Evolutionary conservation across 2,329 filamentous ascomycete genomes (phyloP).

Genomic region (Nemania abortiva): DNA sequence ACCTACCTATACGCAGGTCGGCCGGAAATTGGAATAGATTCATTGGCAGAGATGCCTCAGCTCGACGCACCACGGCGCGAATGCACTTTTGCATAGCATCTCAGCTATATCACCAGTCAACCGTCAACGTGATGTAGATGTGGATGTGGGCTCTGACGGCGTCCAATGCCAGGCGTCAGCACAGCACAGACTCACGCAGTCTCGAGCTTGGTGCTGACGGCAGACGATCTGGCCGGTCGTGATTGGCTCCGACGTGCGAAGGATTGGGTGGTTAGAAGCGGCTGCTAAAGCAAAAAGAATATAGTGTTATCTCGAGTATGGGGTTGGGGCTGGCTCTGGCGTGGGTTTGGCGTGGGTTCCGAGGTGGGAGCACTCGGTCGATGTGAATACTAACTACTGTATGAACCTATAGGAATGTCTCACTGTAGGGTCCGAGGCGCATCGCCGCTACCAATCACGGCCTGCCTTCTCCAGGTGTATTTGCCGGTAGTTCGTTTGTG

Average conservation of each 20-base stretch:
- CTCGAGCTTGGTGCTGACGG: slow-evolving; percentile 29
- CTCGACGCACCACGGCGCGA: slow-evolving; percentile 35
- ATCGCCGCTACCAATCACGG: background rate
- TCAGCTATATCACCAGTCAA: slow-evolving; percentile 22
- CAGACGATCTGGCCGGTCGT: slow-evolving; percentile 19
- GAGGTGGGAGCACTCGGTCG: background rate
- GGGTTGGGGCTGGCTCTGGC: slow-evolving; percentile 9
- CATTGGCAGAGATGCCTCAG: slow-evolving; percentile 36
- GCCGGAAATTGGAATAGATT: slow-evolving; percentile 30
- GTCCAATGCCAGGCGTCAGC: slow-evolving; percentile 34
- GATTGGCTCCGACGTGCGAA: slow-evolving; percentile 25
- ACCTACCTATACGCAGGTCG: background rate
- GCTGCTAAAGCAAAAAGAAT: slow-evolving; percentile 23
- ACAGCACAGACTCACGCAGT: slow-evolving; percentile 26
- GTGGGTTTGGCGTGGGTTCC: background rate
- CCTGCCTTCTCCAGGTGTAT: background rate
- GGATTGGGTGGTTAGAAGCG: slow-evolving; percentile 20
- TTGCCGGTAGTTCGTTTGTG: background rate
- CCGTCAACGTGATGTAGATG: background rate
- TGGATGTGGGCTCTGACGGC: slow-evolving; percentile 21
- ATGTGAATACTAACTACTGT: slow-evolving; percentile 1
- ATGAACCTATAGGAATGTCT: background rate
- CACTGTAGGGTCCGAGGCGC: background rate
- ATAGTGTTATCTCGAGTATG: slow-evolving; percentile 12
- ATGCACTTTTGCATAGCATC: slow-evolving; percentile 25